These are phyloP conservation scores for Podospora sp. DNA, from an alignment of 495 filamentous ascomycete genomes.

Conservation along the genomic window DNA sequence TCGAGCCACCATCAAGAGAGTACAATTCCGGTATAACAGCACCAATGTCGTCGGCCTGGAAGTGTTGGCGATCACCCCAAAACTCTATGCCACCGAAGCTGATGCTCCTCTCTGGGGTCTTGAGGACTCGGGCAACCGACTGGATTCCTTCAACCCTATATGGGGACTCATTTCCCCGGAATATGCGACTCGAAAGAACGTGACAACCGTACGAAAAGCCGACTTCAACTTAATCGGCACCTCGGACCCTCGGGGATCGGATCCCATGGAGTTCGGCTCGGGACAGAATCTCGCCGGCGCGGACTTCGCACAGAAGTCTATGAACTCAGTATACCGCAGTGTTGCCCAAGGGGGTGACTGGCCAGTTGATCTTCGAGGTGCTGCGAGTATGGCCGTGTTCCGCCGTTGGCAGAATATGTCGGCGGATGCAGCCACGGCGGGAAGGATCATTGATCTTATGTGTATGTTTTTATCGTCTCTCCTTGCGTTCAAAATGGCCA, in stretches of 20 bases:
- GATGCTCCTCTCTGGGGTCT: slow-evolving; percentile 19
- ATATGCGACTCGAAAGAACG: slow-evolving; percentile 1
- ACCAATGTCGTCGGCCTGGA: slow-evolving; percentile 8
- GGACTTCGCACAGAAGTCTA: slow-evolving; percentile 4
- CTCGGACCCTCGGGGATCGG: background rate
- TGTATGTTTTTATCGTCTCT: background rate
- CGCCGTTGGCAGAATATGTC: slow-evolving; percentile 9
- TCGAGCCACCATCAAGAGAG: slow-evolving; percentile 48
- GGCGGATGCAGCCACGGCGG: slow-evolving; percentile 2
- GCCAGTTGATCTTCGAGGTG: slow-evolving; percentile 9
- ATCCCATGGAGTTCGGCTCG: background rate
- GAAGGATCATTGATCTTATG: slow-evolving; percentile 5
- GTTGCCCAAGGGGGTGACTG: background rate
- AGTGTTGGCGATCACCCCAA: slow-evolving; percentile 5
- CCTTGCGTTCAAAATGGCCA: background rate
- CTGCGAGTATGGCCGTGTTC: slow-evolving; percentile 12
- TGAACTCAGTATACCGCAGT: background rate
- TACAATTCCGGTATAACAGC: slow-evolving; percentile 21
- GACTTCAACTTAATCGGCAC: slow-evolving; percentile 3
- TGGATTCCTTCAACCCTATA: background rate
- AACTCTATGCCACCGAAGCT: slow-evolving; percentile 3
- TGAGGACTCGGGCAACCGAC: background rate
- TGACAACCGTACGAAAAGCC: slow-evolving; percentile 1
- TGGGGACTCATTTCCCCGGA: slow-evolving; percentile 8
- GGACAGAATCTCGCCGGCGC: slow-evolving; percentile 8